These are phyloP conservation scores for Mycena filopes DNA, from an alignment of 768 basidiomycete species.

Conservation along the genomic window DNA sequence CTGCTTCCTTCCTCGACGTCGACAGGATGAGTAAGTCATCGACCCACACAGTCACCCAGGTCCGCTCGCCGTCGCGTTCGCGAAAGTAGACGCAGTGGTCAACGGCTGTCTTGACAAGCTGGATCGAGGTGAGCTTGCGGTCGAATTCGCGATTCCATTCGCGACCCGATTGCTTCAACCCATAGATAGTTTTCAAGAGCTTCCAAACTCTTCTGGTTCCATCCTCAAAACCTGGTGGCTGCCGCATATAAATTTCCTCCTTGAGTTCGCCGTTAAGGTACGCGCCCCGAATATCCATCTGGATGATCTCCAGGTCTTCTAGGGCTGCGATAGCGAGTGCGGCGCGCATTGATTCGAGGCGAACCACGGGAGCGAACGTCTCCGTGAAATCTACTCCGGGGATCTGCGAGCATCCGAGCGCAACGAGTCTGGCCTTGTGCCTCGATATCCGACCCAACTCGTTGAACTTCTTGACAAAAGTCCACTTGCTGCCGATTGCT, in stretches of 20 bases:
- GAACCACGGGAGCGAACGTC: too few relatives aligned
- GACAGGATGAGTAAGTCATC: constrained; percentile 40
- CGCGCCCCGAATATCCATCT: too few relatives aligned
- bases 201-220: constrained; percentile 22
- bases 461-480: too few relatives aligned
- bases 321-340: constrained; percentile 19
- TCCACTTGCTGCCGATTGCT: constrained; percentile 11
- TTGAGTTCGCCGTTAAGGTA: too few relatives aligned
- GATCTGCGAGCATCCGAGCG: too few relatives aligned
- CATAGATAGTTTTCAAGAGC: constrained; percentile 18
- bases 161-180: constrained; percentile 23
- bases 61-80: neutral
- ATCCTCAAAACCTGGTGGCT: constrained; percentile 25
- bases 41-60: constrained; percentile 42
- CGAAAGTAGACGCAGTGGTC: constrained; percentile 40
- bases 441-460: too few relatives aligned
- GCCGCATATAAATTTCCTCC: too few relatives aligned
- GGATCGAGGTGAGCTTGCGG: constrained; percentile 29
- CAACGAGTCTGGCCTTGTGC: too few relatives aligned
- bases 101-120: constrained; percentile 27
- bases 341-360: constrained; percentile 27
- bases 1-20: neutral
- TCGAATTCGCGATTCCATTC: constrained; percentile 45
- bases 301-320: constrained; percentile 18
- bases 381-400: too few relatives aligned